Percentiles rank a stretch among this genome's conserved stretches.
Evolutionary conservation across 139 green algal genomes (phyloP).

Genomic region (Chlamydomonas sp.): DNA sequence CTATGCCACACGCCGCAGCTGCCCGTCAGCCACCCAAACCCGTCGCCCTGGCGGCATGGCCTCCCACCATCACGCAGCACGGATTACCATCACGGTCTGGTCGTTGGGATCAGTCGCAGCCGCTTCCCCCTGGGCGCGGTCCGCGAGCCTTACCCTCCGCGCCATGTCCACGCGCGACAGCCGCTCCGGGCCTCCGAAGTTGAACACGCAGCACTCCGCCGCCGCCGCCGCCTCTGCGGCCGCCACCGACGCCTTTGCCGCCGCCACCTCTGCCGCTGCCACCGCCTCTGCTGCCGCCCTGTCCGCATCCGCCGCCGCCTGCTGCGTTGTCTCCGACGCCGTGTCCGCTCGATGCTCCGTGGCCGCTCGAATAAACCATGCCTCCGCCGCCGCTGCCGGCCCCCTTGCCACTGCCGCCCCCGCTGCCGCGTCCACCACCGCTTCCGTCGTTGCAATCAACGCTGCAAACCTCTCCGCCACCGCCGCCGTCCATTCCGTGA

Average conservation of each 20-base stretch:
- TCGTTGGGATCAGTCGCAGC: not conserved
- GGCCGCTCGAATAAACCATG: not conserved
- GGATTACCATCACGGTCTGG: not conserved
- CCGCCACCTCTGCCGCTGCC: not conserved
- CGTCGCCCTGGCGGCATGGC: no score
- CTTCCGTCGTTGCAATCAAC: no score
- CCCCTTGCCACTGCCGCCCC: not conserved
- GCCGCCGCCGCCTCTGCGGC: not conserved
- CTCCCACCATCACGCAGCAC: no score
- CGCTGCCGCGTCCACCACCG: not conserved
- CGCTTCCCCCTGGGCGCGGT: no score
- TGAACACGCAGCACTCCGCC: slow-evolving; percentile 50
- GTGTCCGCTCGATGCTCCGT: no score
- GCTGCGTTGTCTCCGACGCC: no score
- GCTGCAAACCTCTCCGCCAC: no score
- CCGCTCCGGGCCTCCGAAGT: slow-evolving; percentile 75
- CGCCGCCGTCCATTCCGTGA: no score
- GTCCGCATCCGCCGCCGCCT: no score
- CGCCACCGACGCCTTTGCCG: not conserved
- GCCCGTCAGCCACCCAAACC: no score
- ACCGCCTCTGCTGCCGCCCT: not conserved
- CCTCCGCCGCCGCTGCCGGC: not conserved
- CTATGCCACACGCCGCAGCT: no score
- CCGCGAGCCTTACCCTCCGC: slow-evolving; percentile 38
- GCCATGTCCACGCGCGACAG: slow-evolving; percentile 81